Conservation (phyloP, 371 early-diverging fungal species). For the Dichotomocladium elegans region DNA sequence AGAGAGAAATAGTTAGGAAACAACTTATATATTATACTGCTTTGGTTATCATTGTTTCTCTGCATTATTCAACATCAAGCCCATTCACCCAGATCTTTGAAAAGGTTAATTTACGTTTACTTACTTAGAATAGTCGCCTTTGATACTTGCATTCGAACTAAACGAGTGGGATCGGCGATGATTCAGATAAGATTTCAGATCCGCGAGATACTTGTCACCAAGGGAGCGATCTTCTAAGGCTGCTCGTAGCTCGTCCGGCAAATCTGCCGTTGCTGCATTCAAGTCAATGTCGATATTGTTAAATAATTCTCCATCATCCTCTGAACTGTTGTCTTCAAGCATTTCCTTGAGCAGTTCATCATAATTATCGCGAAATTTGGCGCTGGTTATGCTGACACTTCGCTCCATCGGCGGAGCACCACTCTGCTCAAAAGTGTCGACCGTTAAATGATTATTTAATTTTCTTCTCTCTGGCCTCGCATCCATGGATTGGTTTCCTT, state of each 20-base stretch:
- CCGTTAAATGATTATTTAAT: neutral
- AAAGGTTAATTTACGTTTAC: neutral
- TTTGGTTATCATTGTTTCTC: neutral
- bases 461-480: neutral
- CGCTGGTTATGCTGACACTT: constrained; percentile 33
- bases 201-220: constrained; percentile 46
- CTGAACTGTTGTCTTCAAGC: constrained; percentile 48
- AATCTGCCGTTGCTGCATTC: constrained; percentile 40
- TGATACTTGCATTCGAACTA: constrained; percentile 31
- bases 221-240: constrained; percentile 50
- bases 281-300: constrained; percentile 32
- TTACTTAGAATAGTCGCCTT: constrained; percentile 41
- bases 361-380: constrained; percentile 48
- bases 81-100: neutral
- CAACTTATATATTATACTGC: too few relatives aligned
- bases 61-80: neutral
- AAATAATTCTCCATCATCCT: constrained; percentile 23
- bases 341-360: constrained; percentile 58
- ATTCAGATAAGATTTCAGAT: constrained; percentile 43
- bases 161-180: constrained; percentile 43
- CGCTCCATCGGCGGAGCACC: constrained; percentile 19
- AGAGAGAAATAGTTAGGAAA: constrained; percentile 6
- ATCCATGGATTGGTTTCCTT: constrained; percentile 4
- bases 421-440: neutral
- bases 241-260: constrained; percentile 50